A percentile compares a stretch with the other conserved stretches of the same genome.
These are phyloP conservation scores for Ajuga reptans DNA, from an alignment of 305 asterid genomes.

Conservation along the genomic window DNA sequence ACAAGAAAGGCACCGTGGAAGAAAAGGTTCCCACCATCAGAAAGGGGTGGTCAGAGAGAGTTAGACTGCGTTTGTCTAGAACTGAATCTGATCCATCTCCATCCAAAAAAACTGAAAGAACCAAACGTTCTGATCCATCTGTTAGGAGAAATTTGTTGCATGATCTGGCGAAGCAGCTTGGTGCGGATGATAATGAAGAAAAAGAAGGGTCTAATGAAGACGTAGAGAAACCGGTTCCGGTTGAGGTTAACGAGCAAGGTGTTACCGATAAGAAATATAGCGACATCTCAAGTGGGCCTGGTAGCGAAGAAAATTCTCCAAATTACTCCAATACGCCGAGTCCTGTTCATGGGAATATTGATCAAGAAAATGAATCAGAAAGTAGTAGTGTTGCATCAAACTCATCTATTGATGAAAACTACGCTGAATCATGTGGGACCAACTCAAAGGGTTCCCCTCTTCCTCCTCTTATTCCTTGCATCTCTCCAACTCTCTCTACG, in stretches of 20 bases:
- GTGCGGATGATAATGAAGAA: conserved; percentile 39
- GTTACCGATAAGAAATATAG: conserved; percentile 24
- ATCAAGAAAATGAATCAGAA: conserved; percentile 41
- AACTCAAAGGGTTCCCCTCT: conserved; percentile 32
- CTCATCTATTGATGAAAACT: conserved; percentile 45
- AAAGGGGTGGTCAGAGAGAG: conserved; percentile 73
- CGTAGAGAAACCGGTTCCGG: conserved; percentile 25
- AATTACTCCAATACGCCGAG: conserved; percentile 41
- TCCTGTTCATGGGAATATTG: conserved; percentile 30
- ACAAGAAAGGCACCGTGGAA: conserved; percentile 25
- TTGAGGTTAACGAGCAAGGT: conserved; percentile 17
- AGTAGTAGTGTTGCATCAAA: conserved; percentile 79
- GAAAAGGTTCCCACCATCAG: conserved; percentile 38
- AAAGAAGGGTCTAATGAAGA: conserved; percentile 14
- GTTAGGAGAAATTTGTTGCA: conserved; percentile 71
- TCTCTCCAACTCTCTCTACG: conserved; percentile 23
- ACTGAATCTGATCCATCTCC: conserved; percentile 64
- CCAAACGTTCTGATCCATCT: conserved; percentile 37
- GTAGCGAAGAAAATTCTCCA: conserved; percentile 47
- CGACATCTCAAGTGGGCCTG: conserved; percentile 27
- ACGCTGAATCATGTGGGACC: conserved; percentile 29
- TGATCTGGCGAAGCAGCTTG: conserved; percentile 69
- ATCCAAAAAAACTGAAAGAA: conserved; percentile 34
- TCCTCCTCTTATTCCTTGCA: conserved; percentile 37
- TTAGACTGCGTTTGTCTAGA: conserved; percentile 50